Evolutionary conservation across 805 yeast genomes (phyloP), one percentile per base, ranked within the genome.

Genomic region (Yarrowia sp.): DNA sequence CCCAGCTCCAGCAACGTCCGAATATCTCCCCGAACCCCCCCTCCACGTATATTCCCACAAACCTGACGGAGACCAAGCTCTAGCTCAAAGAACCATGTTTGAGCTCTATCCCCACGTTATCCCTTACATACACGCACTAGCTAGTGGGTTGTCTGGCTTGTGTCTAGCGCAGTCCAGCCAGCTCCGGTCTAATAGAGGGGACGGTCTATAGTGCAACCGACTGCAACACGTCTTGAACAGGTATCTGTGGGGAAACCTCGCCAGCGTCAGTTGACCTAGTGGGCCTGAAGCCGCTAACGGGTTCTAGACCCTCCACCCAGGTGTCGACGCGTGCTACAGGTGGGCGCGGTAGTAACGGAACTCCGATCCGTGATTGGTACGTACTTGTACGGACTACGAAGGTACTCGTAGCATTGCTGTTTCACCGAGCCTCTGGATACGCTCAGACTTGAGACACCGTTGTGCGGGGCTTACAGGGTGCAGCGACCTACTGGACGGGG

Each of bases 51-150:
- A 24, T 2, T 4, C 20, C 46, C 46, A 17, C 46, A 42, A 42
- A 5, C 46, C 46, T 42, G 44, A 12, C 46, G 14, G 19, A 15
- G 15, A 7, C 43, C 42, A 17, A 40, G 44, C 44, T 40, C 44
- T n/a, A 40, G 44, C 42, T 40, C 44, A 7, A 24, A 24, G 30
- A 36, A 30, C 53, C 38, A 17, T 50, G 56, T 50, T 36, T 36
- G 30, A 30, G 15, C 56, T 50, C 56, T 50, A 50, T 34, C 56
- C 58, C 58, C 58, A 38, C 43, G 34, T 20, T 20, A 52, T 38
- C 58, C 58, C 58, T 52, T 52, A 52, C 56, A 52, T 52, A 17
- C 14, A 13, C 38, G 13, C 36, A 44, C 49, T 44, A 44, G 10
- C 36, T 12, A 19, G 14, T 19, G 36, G 13, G n/a, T n/a, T 14